Evolutionary conservation across 2,329 filamentous ascomycete genomes (phyloP).

Genomic region (Escovopsis weberi): DNA sequence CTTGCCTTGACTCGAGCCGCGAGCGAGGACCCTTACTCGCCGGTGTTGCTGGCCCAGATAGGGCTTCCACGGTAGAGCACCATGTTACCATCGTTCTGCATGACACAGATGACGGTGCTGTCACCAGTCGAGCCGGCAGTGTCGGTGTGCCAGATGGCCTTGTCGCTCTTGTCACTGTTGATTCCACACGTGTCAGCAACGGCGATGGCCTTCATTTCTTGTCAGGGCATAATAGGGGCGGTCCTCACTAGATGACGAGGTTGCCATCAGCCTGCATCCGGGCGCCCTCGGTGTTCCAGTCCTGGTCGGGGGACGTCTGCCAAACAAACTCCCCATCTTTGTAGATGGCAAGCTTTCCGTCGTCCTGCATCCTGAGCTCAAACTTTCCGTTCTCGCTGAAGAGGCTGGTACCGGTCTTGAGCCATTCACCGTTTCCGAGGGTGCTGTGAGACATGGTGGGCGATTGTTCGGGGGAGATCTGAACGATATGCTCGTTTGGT

Average conservation of each 20-base stretch:
- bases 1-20: too few species aligned
- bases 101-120: constrained; percentile 11
- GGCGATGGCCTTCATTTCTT: too few species aligned
- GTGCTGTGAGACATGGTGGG: constrained; percentile 8
- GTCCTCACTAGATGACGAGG: constrained; percentile 18
- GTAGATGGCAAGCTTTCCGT: constrained; percentile 18
- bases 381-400: constrained; percentile 16
- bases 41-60: constrained; percentile 16
- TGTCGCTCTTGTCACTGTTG: constrained; percentile 8
- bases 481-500: too few species aligned
- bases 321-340: constrained; percentile 14
- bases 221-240: not conserved
- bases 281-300: constrained; percentile 15
- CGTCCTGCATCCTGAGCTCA: constrained; percentile 18
- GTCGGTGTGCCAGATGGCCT: constrained; percentile 14
- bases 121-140: constrained; percentile 10
- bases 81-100: constrained; percentile 20
- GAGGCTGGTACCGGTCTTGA: constrained; percentile 15
- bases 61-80: constrained; percentile 18
- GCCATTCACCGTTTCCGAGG: constrained; percentile 19
- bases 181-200: not conserved
- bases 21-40: constrained; percentile 10
- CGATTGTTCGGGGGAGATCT: too few species aligned
- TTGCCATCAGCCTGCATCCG: constrained; percentile 18
- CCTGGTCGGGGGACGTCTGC: constrained; percentile 16